Percentiles rank a stretch among this genome's conserved stretches.
These are phyloP conservation scores for Trichosporon faecale DNA, from an alignment of 1,284 basidiomycete species.

Conservation along the genomic window DNA sequence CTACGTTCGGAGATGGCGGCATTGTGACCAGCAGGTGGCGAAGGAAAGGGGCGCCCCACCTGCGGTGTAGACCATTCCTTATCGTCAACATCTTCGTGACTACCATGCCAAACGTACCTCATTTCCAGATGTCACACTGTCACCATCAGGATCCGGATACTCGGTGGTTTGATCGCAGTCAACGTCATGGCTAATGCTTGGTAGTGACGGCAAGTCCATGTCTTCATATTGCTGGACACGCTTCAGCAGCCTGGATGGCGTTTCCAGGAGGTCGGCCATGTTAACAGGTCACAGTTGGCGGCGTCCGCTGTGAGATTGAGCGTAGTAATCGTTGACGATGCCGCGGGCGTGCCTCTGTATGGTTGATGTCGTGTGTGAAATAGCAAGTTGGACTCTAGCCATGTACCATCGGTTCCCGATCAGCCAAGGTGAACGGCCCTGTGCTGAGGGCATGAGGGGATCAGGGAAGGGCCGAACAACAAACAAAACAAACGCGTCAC, in stretches of 20 bases:
- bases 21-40: not conserved
- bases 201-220: conserved; percentile 47
- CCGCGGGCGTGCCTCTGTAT: not conserved
- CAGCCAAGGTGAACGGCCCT: no score
- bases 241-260: conserved; percentile 40
- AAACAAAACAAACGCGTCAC: not conserved
- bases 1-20: no score
- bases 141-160: not conserved
- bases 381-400: no score
- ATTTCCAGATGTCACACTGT: not conserved
- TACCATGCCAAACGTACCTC: not conserved
- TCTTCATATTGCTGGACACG: conserved; percentile 45
- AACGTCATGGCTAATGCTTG: conserved; percentile 44
- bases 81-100: not conserved
- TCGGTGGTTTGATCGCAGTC: conserved; percentile 22
- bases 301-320: not conserved
- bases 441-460: no score
- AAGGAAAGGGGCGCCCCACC: not conserved
- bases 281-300: not conserved
- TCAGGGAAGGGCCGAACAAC: not conserved
- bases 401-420: no score
- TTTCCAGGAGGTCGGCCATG: conserved; percentile 40
- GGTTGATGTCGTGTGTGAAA: not conserved
- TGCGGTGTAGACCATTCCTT: conserved; percentile 1
- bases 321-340: not conserved